These are phyloP conservation scores for Skeletonema tropicum DNA, from an alignment of 108 stramenopile genomes.

Conservation along the genomic window DNA sequence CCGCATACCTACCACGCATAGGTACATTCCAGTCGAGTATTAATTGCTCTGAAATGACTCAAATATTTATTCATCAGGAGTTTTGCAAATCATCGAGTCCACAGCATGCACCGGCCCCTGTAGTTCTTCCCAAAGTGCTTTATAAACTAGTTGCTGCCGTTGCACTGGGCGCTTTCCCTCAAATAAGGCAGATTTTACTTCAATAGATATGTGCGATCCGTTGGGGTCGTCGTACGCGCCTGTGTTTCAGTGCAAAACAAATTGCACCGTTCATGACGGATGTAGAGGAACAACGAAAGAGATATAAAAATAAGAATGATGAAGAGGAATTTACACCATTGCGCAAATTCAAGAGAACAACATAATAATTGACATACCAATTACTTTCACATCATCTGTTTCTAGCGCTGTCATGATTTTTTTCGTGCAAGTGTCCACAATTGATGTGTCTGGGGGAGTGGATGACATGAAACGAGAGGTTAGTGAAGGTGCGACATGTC, in stretches of 20 bases:
- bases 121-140: constrained; percentile 94
- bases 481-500: constrained; percentile 1
- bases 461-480: constrained; percentile 4
- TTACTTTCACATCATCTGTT: constrained; percentile 79
- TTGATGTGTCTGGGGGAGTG: constrained; percentile 49
- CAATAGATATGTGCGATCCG: constrained; percentile 88
- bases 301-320: not conserved
- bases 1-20: not conserved
- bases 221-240: constrained; percentile 92
- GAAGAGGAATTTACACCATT: not conserved
- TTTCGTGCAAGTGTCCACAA: constrained; percentile 72
- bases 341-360: not conserved
- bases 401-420: constrained; percentile 80
- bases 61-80: constrained; percentile 66
- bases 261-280: not conserved
- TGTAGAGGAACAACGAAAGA: not conserved
- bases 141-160: constrained; percentile 92
- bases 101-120: constrained; percentile 91
- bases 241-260: constrained; percentile 3
- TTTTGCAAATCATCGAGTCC: constrained; percentile 91
- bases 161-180: constrained; percentile 86
- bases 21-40: not conserved
- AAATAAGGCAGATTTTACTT: constrained; percentile 78
- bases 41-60: not conserved
- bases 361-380: constrained; percentile 51